Base-by-base conservation (phyloP, 2,329 filamentous ascomycete species). In the Boeremia lycopersici region DNA sequence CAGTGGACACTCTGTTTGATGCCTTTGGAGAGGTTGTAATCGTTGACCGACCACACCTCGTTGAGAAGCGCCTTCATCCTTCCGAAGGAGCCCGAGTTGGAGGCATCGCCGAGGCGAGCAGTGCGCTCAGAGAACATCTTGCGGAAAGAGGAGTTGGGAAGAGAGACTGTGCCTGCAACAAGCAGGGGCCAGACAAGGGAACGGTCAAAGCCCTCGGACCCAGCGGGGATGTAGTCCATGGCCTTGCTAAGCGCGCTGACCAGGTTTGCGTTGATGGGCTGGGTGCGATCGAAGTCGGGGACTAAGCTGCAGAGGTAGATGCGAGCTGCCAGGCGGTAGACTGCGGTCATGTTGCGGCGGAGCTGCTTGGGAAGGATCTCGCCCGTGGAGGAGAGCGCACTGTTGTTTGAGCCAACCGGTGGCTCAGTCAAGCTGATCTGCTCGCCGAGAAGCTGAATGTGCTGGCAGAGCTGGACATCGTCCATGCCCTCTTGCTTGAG, bases 271-370 rank as follows among this genome's bases (percentile, higher is more conserved):
- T 88, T 93, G 72, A 88, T 91, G 8, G 81, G 80, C 67, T 95
- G 88, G 53, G 82, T 83, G 42, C 89, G 89, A 66, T 88, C 87
- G 77, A 93, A 95, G 52, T 92, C 92, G 0, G 93, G 93, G 0
- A 98, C 90, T 31, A 99, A 82, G 71, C 90, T 93, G 86, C 92
- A 96, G n/a, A 98, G 87, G 77, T 97, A 97, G 78, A 99, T 92
- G 70, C 93, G 89, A 3, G 93, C 93, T 2, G 93, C 93, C 48
- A 96, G 81, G 67, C 93, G 90, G 85, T 96, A 99, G 38, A 96
- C 87, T 35, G 88, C 84, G 0, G 92, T 96, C 76, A 98, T 91
- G 80, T 96, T 96, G 75, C 85, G 87, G 72, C 88, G 89, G 61
- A 98, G 84, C 76, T 96, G 89, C 70, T 89, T 90, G 3, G 93